Base-by-base conservation (phyloP, 805 yeast species). In the Scheffersomyces lignosus region DNA sequence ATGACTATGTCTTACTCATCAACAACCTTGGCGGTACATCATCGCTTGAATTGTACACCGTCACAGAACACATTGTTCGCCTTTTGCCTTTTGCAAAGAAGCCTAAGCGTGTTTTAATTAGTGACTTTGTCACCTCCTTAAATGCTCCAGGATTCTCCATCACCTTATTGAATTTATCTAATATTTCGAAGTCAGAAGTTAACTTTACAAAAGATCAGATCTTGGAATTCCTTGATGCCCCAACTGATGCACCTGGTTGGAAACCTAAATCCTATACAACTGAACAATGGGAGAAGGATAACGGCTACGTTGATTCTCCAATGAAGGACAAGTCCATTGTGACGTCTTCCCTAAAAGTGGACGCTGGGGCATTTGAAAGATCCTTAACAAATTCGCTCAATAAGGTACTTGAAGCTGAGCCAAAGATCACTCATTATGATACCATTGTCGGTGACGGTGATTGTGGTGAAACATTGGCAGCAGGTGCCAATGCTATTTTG, bases 381-480 rank as follows among this genome's bases (percentile, higher is more conserved):
- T 63, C 81, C 5, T 64, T 83, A 29, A 66, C 72, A 18, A 75
- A 75, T n/a, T 62, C 60, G 3, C 48, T 69, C 50, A 23, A 57
- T 5, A 44, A 44, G 8, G 46, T 70, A 29, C 53, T 62, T 5
- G 45, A 57, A 29, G 45, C 50, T 33, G 97, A 90, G 60, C 93
- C 96, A 2, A 76, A 78, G 50, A 83, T 90, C 52, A 90, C 97
- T 1, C 74, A 78, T 37, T 81, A 85, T 48, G 98, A 90, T 53
- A 84, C 95, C 2, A 72, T 80, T 47, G 96, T 91, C 1, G 98
- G 98, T 40, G 98, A 90, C 59, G 98, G 98, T 50, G 98, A 90
- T 58, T 90, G 97, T 64, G 98, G 98, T 27, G 93, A 87, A 51
- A 90, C 97, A 1, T 66, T 90, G 43, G 87, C 81, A 10, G 74